phyloP scores from a whole-genome alignment of 2,329 filamentous ascomycete species.

The Trichoderma brevicompactum region DNA sequence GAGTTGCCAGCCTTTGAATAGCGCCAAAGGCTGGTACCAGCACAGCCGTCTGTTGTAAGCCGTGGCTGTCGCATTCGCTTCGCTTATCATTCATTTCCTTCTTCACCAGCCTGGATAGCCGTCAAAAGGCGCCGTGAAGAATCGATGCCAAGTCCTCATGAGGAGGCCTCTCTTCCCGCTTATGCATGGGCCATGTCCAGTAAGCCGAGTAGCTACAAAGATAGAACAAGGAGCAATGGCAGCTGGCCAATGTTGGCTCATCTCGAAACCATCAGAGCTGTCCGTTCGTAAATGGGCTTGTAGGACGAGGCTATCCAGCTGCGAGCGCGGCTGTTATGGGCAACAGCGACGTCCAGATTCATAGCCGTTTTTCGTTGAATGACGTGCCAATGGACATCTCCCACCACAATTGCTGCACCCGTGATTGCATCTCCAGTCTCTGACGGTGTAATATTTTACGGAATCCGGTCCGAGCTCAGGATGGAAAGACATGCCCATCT shows the following conservation, averaged over 20 bases:
- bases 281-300: not conserved
- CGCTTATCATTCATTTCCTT: not conserved
- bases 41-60: not conserved
- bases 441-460: too few species aligned
- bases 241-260: not conserved
- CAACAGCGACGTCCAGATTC: not conserved
- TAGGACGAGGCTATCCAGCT: not conserved
- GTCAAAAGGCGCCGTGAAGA: not conserved
- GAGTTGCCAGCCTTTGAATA: not conserved
- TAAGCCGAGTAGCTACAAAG: not conserved
- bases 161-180: not conserved
- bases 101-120: not conserved
- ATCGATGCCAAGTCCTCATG: not conserved
- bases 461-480: conserved; percentile 20
- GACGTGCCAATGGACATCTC: too few species aligned
- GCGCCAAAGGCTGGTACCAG: not conserved
- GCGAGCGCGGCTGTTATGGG: not conserved
- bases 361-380: too few species aligned
- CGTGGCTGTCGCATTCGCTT: not conserved
- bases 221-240: not conserved
- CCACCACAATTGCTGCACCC: not conserved
- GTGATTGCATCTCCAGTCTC: not conserved
- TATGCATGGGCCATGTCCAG: not conserved
- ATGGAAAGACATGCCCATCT: conserved; percentile 34
- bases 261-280: not conserved